Base-by-base conservation (phyloP, 352 stramenopile species). In the Phytophthora pisi region DNA sequence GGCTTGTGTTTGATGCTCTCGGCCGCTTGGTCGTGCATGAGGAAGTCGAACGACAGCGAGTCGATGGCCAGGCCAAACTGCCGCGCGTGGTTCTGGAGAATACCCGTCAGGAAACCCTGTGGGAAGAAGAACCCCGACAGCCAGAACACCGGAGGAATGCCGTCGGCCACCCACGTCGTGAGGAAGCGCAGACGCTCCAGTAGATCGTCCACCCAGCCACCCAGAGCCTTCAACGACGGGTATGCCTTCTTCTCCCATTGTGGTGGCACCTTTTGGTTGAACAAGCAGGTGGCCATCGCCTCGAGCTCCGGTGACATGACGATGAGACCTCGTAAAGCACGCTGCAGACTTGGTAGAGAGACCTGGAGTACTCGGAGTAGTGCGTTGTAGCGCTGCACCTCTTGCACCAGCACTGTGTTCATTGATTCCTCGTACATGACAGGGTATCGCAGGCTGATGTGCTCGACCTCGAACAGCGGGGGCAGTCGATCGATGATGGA, bases 381-480 rank as follows among this genome's bases (percentile, higher is more conserved):
- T 31, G 88, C 86, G 64, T 96, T 96, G 62, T 91, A 96, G 11
- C 88, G 84, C 68, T 94, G 81, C 1, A 92, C 84, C 53, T 96
- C 89, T 45, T 96, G 89, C 3, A 90, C 92, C 3, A 98, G 67
- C 23, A 98, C 95, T 1, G 94, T 98, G 79, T 98, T 98, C 95
- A 98, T 98, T 3, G 90, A 97, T 68, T 98, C 93, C 13, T 89
- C 68, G 76, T 98, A 98, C 55, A 79, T 69, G 6, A 98, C 89
- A 0, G 95, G 95, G 70, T 98, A 98, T 45, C 81, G 82, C 10
- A 88, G 68, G 36, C 84, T 84, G 16, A 93, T 89, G 38, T 88
- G 75, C 46, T 96, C 88, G 3, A 96, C 74, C 42, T 96, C 85
- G 46, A 95, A 95, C n/a, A 81, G 58, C 0, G 51, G 51, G 1